Evolutionary conservation across 192 early-diverging fungal species (phyloP).

Genomic region (Haplosporangium gracile): DNA sequence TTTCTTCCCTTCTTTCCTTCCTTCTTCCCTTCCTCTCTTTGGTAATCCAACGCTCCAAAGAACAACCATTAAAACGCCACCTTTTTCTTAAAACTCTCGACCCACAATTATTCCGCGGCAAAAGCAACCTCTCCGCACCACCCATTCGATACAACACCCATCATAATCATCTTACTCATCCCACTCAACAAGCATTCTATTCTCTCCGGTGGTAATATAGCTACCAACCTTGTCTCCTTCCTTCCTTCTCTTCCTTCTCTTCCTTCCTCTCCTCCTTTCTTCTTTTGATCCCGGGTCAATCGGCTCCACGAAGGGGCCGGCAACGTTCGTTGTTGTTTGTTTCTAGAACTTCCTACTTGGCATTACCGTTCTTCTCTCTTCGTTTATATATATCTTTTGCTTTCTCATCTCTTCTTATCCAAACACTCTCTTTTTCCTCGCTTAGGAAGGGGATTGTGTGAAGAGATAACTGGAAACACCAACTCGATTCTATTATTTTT

Average conservation of each 20-base stretch:
- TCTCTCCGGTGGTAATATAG: not conserved
- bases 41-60: not conserved
- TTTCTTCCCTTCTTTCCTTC: not conserved
- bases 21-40: not conserved
- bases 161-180: not conserved
- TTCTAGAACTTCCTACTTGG: not conserved
- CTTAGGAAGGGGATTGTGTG: too few species aligned
- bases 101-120: not conserved
- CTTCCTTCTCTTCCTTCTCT: not conserved
- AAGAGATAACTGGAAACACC: too few species aligned
- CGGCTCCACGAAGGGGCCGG: not conserved
- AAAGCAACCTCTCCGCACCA: not conserved
- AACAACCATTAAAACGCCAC: not conserved
- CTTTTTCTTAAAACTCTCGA: not conserved
- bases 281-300: not conserved
- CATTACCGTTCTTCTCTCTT: not conserved
- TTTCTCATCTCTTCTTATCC: not conserved
- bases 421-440: not conserved
- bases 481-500: not conserved
- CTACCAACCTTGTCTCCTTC: not conserved
- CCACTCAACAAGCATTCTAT: not conserved
- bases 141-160: not conserved
- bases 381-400: not conserved
- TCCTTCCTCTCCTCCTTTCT: not conserved
- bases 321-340: not conserved